Percentiles rank a stretch among this genome's conserved stretches.
Conservation (phyloP, 768 basidiomycete genomes). For the Kwoniella botswanensis region DNA sequence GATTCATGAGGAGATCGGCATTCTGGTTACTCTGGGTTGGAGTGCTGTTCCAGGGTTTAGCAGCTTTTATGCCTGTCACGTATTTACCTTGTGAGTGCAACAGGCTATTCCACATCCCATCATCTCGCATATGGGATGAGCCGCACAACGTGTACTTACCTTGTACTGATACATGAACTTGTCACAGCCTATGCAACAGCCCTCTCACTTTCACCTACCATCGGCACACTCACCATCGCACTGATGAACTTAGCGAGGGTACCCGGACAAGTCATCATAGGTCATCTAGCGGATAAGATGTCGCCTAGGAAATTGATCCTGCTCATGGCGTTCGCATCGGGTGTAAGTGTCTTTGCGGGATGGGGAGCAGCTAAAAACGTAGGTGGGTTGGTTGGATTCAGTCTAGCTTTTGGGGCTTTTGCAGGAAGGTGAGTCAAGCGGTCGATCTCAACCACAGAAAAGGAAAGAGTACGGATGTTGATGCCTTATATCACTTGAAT, state of each 20-base stretch:
- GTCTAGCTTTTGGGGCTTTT: slow-evolving; percentile 33
- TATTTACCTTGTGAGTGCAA: slow-evolving; percentile 34
- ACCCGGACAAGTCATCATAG: slow-evolving; percentile 38
- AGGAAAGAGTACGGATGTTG: too few species aligned
- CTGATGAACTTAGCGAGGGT: slow-evolving; percentile 41
- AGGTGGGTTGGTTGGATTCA: slow-evolving; percentile 33
- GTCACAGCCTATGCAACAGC: slow-evolving; percentile 33
- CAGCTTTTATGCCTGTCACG: slow-evolving; percentile 42
- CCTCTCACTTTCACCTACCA: slow-evolving; percentile 25
- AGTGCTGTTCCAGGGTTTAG: slow-evolving; percentile 33
- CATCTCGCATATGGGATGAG: too few species aligned
- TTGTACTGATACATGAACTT: too few species aligned
- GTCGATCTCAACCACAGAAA: too few species aligned
- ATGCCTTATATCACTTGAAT: background rate
- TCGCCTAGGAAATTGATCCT: slow-evolving; percentile 28
- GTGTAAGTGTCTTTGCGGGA: slow-evolving; percentile 30
- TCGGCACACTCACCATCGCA: slow-evolving; percentile 35
- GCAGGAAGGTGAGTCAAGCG: slow-evolving; percentile 29
- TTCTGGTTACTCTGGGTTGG: slow-evolving; percentile 41
- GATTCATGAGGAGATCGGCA: slow-evolving; percentile 18
- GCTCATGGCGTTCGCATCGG: slow-evolving; percentile 25
- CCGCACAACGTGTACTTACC: slow-evolving; percentile 15
- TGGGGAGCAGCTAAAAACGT: slow-evolving; percentile 38
- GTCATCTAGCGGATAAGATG: slow-evolving; percentile 34
- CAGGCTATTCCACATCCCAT: background rate